Evolutionary conservation across 495 filamentous ascomycete genomes (phyloP).

Genomic region (Glutinoglossum americanum): DNA sequence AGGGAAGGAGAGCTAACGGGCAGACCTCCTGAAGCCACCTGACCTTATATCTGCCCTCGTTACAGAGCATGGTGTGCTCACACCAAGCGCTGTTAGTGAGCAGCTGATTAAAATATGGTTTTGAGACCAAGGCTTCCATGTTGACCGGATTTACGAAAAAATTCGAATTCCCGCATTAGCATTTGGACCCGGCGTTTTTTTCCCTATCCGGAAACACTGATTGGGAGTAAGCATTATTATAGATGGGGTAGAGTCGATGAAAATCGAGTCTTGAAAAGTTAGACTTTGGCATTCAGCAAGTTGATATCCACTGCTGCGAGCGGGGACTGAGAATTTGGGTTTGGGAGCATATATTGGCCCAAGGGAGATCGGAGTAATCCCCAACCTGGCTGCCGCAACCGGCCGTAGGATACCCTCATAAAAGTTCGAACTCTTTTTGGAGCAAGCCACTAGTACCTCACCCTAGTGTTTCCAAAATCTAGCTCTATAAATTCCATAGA

Average conservation of each 20-base stretch:
- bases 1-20: background rate
- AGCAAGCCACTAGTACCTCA: background rate
- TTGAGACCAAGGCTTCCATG: constrained; percentile 18
- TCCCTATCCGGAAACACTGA: background rate
- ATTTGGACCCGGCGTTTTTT: constrained; percentile 2
- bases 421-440: background rate
- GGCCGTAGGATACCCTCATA: background rate
- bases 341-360: background rate
- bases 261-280: background rate
- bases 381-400: background rate
- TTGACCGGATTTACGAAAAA: background rate
- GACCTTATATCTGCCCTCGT: constrained; percentile 61
- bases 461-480: background rate
- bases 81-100: constrained; percentile 56
- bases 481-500: background rate
- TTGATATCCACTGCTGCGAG: background rate
- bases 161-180: background rate
- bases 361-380: background rate
- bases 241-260: background rate
- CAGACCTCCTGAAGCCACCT: constrained; percentile 27
- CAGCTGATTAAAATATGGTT: constrained; percentile 64
- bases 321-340: background rate
- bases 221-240: background rate
- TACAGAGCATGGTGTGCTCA: constrained; percentile 53
- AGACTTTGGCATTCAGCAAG: background rate